A percentile compares a stretch with the other conserved stretches of the same genome.
Evolutionary conservation across 31 red algal genomes (phyloP).

Genomic region (Asparagopsis taxiformis): DNA sequence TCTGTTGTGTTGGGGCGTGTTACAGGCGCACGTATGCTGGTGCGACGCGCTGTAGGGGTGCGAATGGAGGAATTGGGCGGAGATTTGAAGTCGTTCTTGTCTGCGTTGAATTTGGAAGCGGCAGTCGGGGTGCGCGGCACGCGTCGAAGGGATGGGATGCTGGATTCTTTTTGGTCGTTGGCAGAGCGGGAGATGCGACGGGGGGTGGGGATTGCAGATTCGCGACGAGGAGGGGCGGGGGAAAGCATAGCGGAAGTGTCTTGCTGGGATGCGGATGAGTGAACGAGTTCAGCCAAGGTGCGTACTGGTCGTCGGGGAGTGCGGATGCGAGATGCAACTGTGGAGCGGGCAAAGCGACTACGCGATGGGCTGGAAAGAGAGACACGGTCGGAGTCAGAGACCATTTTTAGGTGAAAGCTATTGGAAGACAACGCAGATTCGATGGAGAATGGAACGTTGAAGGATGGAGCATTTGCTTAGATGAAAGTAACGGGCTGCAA

Average conservation of each 20-base stretch:
- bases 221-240: neutral
- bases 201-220: slow-evolving; percentile 23
- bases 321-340: slow-evolving; percentile 1
- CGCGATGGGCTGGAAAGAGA: neutral
- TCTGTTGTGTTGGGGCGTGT: neutral
- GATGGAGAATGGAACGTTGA: too few relatives aligned
- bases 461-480: too few relatives aligned
- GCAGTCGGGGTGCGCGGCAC: neutral
- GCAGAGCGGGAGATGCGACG: neutral
- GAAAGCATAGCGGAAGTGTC: neutral
- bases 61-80: neutral
- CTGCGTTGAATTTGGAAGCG: neutral
- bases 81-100: neutral
- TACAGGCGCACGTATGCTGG: neutral
- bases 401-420: too few relatives aligned
- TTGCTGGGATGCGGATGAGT: neutral
- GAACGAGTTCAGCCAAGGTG: neutral
- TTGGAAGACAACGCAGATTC: too few relatives aligned
- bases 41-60: neutral
- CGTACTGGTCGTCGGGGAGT: slow-evolving; percentile 11
- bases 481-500: too few relatives aligned
- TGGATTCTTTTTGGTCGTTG: neutral
- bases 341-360: slow-evolving; percentile 3
- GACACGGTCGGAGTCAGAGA: neutral
- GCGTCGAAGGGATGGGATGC: slow-evolving; percentile 1